Percentiles rank a stretch among this genome's conserved stretches.
phyloP scores from a whole-genome alignment of 148 eudicot species.

The Salicornia ramosissima region DNA sequence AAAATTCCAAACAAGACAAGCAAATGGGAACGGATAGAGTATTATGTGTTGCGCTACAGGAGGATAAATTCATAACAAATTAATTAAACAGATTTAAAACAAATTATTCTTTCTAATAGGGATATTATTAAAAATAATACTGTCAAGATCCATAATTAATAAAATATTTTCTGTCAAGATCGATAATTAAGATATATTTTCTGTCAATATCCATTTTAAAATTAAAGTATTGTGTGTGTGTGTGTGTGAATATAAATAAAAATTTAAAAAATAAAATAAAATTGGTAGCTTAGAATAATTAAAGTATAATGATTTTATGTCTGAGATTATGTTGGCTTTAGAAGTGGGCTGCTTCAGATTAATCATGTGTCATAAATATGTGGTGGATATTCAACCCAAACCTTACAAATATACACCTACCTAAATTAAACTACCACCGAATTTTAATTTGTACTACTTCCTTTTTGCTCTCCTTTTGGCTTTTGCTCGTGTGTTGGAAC shows the following conservation, averaged over 20 bases:
- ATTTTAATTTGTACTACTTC: neutral
- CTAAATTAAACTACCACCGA: neutral
- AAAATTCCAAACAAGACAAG: too few species aligned
- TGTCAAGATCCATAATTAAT: too few species aligned
- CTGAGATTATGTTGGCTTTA: neutral
- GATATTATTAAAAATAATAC: too few species aligned
- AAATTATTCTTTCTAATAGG: too few species aligned
- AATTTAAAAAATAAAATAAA: neutral
- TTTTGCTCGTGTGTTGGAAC: neutral
- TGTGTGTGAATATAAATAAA: neutral
- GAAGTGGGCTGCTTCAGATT: conserved; percentile 4
- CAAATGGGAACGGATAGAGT: too few species aligned
- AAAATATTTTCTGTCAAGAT: too few species aligned
- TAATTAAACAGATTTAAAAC: too few species aligned
- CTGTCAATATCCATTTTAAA: neutral
- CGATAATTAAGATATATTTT: neutral
- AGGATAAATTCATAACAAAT: too few species aligned
- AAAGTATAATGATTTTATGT: neutral
- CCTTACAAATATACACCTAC: neutral
- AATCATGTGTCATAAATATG: conserved; percentile 6
- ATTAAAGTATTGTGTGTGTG: neutral
- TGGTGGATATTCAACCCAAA: conserved; percentile 2
- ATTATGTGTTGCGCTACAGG: too few species aligned
- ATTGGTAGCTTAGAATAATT: neutral
- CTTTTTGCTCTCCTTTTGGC: neutral